Evolutionary conservation across 768 basidiomycete genomes (phyloP).

Genomic region (Trametes meyenii): DNA sequence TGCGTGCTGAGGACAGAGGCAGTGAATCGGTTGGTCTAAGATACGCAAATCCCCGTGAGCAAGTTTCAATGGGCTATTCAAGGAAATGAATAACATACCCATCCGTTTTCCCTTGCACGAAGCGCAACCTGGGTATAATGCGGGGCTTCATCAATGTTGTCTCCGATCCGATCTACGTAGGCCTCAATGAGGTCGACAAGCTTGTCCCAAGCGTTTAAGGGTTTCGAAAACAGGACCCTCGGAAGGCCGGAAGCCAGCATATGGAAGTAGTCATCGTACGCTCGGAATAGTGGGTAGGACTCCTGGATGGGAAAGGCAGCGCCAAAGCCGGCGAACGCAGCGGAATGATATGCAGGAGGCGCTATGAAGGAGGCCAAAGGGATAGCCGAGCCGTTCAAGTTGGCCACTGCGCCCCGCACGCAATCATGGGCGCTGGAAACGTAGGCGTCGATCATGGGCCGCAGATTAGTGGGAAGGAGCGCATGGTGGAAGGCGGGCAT

Average conservation of each 20-base stretch:
- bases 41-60: not conserved
- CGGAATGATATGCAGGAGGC: conserved; percentile 23
- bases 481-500: conserved; percentile 21
- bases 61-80: not conserved
- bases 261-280: conserved; percentile 28
- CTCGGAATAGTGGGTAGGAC: conserved; percentile 18
- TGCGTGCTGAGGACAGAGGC: conserved; percentile 20
- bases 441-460: conserved; percentile 16
- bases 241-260: conserved; percentile 23
- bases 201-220: conserved; percentile 19
- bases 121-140: conserved; percentile 5
- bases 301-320: conserved; percentile 22
- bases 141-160: conserved; percentile 2
- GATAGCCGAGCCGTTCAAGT: conserved; percentile 7
- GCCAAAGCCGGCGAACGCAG: conserved; percentile 27
- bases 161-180: conserved; percentile 7
- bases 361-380: conserved; percentile 21
- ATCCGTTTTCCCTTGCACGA: conserved; percentile 6
- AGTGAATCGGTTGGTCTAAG: conserved; percentile 19
- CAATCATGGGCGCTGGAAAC: conserved; percentile 7
- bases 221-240: conserved; percentile 20
- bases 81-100: conserved; percentile 7
- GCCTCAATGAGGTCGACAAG: conserved; percentile 18
- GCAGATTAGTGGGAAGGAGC: conserved; percentile 18
- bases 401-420: conserved; percentile 6